Conservation (phyloP, 768 basidiomycete genomes). For the Amanita pseudoporphyria region DNA sequence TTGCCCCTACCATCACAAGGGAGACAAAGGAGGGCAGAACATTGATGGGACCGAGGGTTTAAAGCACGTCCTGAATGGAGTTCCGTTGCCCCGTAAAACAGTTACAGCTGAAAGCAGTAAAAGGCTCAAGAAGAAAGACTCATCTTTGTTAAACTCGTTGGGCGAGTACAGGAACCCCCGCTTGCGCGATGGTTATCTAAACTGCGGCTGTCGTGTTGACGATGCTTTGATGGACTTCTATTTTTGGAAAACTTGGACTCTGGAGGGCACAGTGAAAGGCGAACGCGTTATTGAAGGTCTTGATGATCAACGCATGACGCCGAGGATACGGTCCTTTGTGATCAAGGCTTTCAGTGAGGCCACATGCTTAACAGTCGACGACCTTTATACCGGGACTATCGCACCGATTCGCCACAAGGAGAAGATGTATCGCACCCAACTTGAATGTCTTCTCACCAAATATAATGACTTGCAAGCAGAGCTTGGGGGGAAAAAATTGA, state of each 20-base stretch:
- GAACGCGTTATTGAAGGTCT: not conserved
- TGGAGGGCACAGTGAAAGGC: not conserved
- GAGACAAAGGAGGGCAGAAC: too few species aligned
- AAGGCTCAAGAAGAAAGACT: too few species aligned
- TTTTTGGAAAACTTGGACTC: constrained; percentile 6
- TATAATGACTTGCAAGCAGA: not conserved
- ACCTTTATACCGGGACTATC: not conserved
- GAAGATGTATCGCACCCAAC: not conserved
- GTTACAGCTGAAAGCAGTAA: too few species aligned
- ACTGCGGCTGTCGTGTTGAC: not conserved
- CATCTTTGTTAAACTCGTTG: too few species aligned
- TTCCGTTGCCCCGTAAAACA: too few species aligned
- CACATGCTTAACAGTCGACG: not conserved
- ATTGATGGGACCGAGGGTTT: too few species aligned
- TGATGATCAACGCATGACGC: not conserved
- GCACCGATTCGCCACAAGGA: not conserved
- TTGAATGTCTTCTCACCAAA: not conserved
- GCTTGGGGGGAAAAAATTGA: too few species aligned
- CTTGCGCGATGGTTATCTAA: not conserved
- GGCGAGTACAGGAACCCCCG: too few species aligned
- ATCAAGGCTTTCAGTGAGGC: not conserved
- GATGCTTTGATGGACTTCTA: constrained; percentile 3
- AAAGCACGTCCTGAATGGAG: too few species aligned
- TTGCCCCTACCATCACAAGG: too few species aligned
- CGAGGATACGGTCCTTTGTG: not conserved